Evolutionary conservation across 805 yeast genomes (phyloP).

Genomic region (Candida schatavii): DNA sequence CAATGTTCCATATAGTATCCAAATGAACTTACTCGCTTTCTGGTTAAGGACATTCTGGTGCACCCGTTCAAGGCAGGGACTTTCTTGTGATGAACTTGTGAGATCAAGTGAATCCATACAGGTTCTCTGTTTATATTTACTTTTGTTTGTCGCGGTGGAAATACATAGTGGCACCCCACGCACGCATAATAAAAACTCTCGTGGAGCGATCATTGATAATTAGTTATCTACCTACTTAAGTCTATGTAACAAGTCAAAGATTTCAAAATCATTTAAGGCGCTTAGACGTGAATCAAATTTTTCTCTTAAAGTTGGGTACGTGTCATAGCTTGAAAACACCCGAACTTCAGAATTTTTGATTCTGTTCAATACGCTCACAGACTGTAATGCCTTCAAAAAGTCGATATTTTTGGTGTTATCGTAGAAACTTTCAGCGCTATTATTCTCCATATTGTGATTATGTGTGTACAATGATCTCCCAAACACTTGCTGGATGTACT

Average conservation of each 20-base stretch:
- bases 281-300: not conserved
- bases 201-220: no score
- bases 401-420: not conserved
- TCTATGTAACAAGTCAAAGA: slow-evolving; percentile 4
- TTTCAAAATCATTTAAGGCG: slow-evolving; percentile 3
- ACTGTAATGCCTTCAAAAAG: not conserved
- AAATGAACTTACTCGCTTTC: slow-evolving; percentile 20
- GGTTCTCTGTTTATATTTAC: not conserved
- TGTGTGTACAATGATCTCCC: not conserved
- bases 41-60: slow-evolving; percentile 25
- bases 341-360: not conserved
- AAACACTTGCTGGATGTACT: slow-evolving; percentile 11
- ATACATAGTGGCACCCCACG: not conserved
- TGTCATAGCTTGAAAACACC: not conserved
- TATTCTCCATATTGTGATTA: not conserved
- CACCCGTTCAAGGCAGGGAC: no score
- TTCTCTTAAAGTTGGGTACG: slow-evolving; percentile 6
- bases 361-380: slow-evolving; percentile 1
- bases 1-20: not conserved
- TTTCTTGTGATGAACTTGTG: no score
- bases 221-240: not conserved
- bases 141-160: no score
- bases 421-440: not conserved
- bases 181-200: no score
- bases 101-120: not conserved